A percentile compares a stretch with the other conserved stretches of the same genome.
Evolutionary conservation across 2,329 filamentous ascomycete species (phyloP).

Genomic region (Coniochaeta hoffmannii): DNA sequence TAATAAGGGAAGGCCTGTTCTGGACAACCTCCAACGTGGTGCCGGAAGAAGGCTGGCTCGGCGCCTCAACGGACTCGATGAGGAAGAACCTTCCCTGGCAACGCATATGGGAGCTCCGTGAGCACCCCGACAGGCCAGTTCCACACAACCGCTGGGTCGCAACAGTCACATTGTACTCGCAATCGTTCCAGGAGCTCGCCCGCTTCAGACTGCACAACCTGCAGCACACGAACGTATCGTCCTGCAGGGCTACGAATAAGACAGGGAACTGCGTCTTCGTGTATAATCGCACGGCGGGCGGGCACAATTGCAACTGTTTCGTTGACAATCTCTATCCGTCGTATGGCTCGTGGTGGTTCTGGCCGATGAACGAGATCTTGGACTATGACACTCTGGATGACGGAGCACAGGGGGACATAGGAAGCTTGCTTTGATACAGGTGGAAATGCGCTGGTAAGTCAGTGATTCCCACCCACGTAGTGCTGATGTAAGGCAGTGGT

Average conservation of each 20-base stretch:
- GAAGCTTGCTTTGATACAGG: too few species aligned
- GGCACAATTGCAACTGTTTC: not conserved
- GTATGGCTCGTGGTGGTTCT: slow-evolving; percentile 3
- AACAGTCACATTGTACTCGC: not conserved
- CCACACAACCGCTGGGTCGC: not conserved
- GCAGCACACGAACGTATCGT: not conserved
- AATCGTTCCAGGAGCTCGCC: not conserved
- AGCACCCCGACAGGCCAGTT: not conserved
- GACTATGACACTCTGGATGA: not conserved
- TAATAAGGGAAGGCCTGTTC: not conserved
- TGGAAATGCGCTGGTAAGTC: too few species aligned
- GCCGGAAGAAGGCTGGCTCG: not conserved
- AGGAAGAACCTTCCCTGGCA: not conserved
- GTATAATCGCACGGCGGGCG: not conserved
- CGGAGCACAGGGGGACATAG: too few species aligned
- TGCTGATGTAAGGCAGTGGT: too few species aligned
- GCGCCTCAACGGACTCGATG: too few species aligned
- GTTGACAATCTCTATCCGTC: not conserved
- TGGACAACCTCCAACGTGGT: not conserved
- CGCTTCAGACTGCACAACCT: not conserved
- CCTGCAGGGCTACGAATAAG: not conserved
- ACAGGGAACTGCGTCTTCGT: not conserved
- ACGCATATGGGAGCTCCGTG: not conserved
- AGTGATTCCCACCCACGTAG: too few species aligned
- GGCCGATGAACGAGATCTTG: not conserved